A percentile compares a stretch with the other conserved stretches of the same genome.
phyloP scores from a whole-genome alignment of 257 asterid species.

The Nicotiana otophora region DNA sequence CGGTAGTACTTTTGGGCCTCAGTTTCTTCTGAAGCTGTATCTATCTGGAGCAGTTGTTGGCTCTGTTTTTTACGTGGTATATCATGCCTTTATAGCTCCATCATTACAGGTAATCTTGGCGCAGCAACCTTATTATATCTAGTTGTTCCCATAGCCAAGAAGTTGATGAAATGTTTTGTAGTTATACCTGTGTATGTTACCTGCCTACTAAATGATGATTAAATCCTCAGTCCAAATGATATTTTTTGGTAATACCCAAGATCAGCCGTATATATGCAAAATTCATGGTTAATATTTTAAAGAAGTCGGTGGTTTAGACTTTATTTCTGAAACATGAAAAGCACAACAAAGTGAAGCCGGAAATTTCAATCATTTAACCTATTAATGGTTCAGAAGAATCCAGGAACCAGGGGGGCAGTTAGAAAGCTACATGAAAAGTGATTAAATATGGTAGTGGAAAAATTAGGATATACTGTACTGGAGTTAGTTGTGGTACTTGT shows the following conservation, averaged over 20 bases:
- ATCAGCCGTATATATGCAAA: not conserved
- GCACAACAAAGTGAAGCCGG: not conserved
- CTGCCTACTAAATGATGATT: not conserved
- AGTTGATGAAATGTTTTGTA: not conserved
- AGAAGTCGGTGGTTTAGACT: not conserved
- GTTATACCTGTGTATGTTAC: not conserved
- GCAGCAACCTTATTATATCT: not conserved
- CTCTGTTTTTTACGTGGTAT: constrained; percentile 66
- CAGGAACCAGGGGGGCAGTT: not conserved
- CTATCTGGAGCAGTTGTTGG: constrained; percentile 81
- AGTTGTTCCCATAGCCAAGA: not conserved
- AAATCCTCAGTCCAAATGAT: not conserved
- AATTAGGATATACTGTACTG: not conserved
- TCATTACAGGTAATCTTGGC: constrained; percentile 44
- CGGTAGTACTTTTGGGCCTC: constrained; percentile 69
- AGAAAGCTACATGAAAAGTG: not conserved
- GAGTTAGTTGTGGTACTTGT: constrained; percentile 3
- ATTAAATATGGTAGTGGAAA: not conserved
- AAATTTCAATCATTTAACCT: not conserved
- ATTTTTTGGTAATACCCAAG: not conserved
- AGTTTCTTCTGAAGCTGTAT: constrained; percentile 71
- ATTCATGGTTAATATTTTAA: not conserved
- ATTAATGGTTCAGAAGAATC: not conserved
- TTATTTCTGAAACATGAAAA: constrained; percentile 4
- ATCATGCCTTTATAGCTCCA: constrained; percentile 62